Evolutionary conservation across 2,329 filamentous ascomycete species (phyloP).

Genomic region (Aureobasidium sp.): DNA sequence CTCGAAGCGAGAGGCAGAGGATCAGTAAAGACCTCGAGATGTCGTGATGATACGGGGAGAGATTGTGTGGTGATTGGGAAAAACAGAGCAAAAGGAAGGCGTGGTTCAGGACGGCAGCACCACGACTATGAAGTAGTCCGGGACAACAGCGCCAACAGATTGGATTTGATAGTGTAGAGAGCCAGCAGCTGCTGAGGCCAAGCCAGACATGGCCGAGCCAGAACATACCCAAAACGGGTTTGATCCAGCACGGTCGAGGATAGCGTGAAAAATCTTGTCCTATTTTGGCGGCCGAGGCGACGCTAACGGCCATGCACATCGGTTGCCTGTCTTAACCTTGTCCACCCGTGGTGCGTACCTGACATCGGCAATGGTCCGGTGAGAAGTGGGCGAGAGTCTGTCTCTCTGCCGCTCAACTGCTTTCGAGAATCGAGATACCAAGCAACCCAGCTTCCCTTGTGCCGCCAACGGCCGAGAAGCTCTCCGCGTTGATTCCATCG

Average conservation of each 20-base stretch:
- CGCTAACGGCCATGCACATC: constrained; percentile 10
- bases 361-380: constrained; percentile 10
- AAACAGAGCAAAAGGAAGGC: background rate
- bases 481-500: background rate
- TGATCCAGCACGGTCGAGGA: constrained; percentile 3
- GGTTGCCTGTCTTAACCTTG: constrained; percentile 11
- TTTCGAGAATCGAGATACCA: background rate
- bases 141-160: constrained; percentile 1
- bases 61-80: background rate
- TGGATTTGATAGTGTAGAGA: constrained; percentile 9
- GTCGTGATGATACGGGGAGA: background rate
- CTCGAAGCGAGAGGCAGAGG: background rate
- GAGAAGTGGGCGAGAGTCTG: background rate
- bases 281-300: constrained; percentile 4
- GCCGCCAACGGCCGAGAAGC: background rate
- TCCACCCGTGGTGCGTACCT: constrained; percentile 4
- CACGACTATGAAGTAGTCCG: background rate
- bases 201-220: constrained; percentile 6
- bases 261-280: constrained; percentile 8
- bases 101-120: background rate
- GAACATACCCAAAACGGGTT: constrained; percentile 10
- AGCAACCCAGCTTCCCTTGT: background rate
- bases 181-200: constrained; percentile 1
- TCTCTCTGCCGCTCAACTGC: background rate
- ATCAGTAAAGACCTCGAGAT: background rate